These are phyloP conservation scores for Bipolaris victoriae DNA, from an alignment of 2,329 filamentous ascomycete genomes.

Conservation along the genomic window DNA sequence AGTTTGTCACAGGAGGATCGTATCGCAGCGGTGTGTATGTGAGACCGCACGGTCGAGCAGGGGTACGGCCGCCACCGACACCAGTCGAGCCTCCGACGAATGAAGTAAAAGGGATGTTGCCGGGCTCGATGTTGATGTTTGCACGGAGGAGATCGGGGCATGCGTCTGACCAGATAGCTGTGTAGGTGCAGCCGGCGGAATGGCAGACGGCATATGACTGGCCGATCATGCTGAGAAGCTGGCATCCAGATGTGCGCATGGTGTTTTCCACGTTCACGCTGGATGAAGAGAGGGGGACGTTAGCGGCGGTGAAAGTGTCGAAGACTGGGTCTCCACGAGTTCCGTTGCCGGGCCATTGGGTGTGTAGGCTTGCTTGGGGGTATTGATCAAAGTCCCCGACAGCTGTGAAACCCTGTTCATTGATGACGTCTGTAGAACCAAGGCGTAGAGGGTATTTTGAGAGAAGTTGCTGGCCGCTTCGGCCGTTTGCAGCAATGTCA, in stretches of 20 bases:
- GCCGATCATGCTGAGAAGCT: constrained; percentile 26
- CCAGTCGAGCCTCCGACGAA: constrained; percentile 6
- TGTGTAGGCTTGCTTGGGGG: constrained; percentile 24
- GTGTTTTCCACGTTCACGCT: constrained; percentile 26
- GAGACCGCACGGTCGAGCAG: constrained; percentile 28
- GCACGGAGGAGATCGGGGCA: constrained; percentile 29
- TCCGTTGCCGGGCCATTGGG: constrained; percentile 30
- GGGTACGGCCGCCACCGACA: constrained; percentile 19
- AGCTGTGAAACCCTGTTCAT: constrained; percentile 23
- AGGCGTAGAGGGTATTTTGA: constrained; percentile 15
- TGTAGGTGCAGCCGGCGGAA: constrained; percentile 29
- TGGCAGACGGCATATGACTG: constrained; percentile 28
- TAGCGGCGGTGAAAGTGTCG: constrained; percentile 26
- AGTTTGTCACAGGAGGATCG: constrained; percentile 23
- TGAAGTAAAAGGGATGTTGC: constrained; percentile 23
- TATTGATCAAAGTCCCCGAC: constrained; percentile 20
- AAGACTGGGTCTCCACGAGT: constrained; percentile 25
- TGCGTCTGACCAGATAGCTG: constrained; percentile 30
- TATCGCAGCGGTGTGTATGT: constrained; percentile 26
- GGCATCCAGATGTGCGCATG: constrained; percentile 24
- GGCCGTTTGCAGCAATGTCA: constrained; percentile 22
- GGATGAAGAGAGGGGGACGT: constrained; percentile 25
- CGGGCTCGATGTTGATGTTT: constrained; percentile 33
- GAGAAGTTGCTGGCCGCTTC: constrained; percentile 12
- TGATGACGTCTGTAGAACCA: constrained; percentile 21